These are phyloP conservation scores for Grosmannia huntii DNA, from an alignment of 2,329 filamentous ascomycete species.

Conservation along the genomic window DNA sequence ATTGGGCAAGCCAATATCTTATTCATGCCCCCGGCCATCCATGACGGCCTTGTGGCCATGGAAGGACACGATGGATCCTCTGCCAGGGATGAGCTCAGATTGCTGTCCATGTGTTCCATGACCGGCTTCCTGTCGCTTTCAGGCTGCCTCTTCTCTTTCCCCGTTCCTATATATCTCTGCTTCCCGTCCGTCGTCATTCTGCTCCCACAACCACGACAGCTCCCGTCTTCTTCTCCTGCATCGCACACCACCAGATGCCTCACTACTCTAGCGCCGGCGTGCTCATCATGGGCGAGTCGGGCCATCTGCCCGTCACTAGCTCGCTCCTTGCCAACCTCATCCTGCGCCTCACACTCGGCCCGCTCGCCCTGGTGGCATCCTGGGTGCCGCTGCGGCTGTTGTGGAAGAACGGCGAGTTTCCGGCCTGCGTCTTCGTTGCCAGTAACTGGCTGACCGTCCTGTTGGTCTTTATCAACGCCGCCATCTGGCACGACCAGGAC, in stretches of 20 bases:
- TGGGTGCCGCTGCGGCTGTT: conserved; percentile 39
- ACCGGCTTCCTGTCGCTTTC: neutral
- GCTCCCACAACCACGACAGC: neutral
- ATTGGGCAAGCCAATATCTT: neutral
- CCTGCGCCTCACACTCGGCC: conserved; percentile 32
- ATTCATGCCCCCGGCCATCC: neutral
- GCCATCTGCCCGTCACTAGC: neutral
- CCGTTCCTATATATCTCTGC: neutral
- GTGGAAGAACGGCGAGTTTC: conserved; percentile 39
- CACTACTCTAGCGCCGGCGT: conserved; percentile 2
- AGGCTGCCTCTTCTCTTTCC: neutral
- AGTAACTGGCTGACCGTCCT: conserved; percentile 34
- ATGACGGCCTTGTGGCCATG: neutral
- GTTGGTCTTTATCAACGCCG: conserved; percentile 33
- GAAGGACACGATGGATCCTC: neutral
- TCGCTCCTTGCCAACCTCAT: conserved; percentile 31
- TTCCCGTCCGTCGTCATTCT: neutral
- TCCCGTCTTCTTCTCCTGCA: neutral
- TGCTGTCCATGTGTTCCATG: neutral
- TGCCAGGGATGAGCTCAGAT: neutral
- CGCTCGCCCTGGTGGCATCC: conserved; percentile 31
- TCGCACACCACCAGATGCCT: neutral
- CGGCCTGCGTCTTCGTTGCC: conserved; percentile 35
- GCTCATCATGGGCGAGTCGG: conserved; percentile 7
- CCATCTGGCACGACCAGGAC: conserved; percentile 41